Evolutionary conservation across 1,139 yeast species (phyloP).

Genomic region (Blastobotrys arbuscula): DNA sequence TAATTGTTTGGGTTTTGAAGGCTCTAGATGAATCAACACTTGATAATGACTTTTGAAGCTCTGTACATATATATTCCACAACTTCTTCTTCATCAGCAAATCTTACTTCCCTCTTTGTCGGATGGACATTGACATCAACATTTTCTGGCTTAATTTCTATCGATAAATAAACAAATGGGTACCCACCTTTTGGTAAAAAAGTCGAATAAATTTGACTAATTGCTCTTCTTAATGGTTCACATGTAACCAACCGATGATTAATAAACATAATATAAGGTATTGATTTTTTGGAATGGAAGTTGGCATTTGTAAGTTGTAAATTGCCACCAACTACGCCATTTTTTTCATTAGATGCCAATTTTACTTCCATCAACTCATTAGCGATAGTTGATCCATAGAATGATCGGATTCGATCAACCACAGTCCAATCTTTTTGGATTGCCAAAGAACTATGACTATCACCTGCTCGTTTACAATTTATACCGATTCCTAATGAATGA

Average conservation of each 20-base stretch:
- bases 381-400: conserved; percentile 73
- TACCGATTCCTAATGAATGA: conserved; percentile 63
- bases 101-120: conserved; percentile 89
- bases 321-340: conserved; percentile 29
- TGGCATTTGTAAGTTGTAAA: conserved; percentile 70
- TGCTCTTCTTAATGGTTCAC: conserved; percentile 75
- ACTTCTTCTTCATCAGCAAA: conserved; percentile 86
- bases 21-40: conserved; percentile 64
- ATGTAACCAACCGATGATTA: conserved; percentile 73
- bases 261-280: conserved; percentile 73
- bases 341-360: conserved; percentile 19
- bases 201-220: conserved; percentile 56
- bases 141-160: conserved; percentile 59
- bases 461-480: conserved; percentile 74
- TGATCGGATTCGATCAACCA: conserved; percentile 60
- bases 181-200: conserved; percentile 74
- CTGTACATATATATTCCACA: conserved; percentile 50
- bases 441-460: conserved; percentile 36
- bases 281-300: conserved; percentile 62
- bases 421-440: conserved; percentile 20
- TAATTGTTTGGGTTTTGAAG: conserved; percentile 59
- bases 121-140: conserved; percentile 91
- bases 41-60: conserved; percentile 48
- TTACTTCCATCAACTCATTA: conserved; percentile 49
- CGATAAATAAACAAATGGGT: conserved; percentile 72